Base-by-base conservation (phyloP, 768 basidiomycete species). In the Dacryopinax primogenitus region DNA sequence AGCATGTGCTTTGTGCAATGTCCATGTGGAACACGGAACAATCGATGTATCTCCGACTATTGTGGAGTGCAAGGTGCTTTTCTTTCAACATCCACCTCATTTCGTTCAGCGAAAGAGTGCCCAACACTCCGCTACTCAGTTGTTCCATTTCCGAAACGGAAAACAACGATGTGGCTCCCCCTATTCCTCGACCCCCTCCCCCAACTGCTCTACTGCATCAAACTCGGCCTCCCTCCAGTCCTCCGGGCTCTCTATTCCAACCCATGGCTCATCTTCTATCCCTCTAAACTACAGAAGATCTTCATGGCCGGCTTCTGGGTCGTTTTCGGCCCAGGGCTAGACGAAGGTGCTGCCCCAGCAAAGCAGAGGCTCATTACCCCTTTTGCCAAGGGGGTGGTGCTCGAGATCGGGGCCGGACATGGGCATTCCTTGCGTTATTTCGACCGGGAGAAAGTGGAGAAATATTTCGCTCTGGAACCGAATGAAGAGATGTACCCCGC, bases 391-490 rank as follows among this genome's bases (percentile, higher is more conserved):
- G 87, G 87, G 1, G 76, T 81, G 1, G 84, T 88, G 0, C 77
- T 88, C 26, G 87, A 89, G 66, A 65, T 87, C 18, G 86, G 86
- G 1, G 85, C 86, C 70, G 87, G 85, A 0, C 77, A 82, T 65
- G 88, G 88, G 0, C 86, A 87, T 70, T 82, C 81, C 0, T 74
- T 80, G 13, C 77, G 76, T 33, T 89, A 90, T 69, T 79, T 91
- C 26, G 80, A 87, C 65, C 76, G 71, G 33, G 66, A 69, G 1
- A 76, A 74, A 32, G 84, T 89, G 21, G 80, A 81, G 1, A 82
- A 77, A 71, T 89, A 90, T 68, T 76, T 89, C 61, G 88, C 87
- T 1, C 72, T 90, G 3, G 88, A 90, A 69, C 88, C 88, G 4
- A 90, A 88, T 68, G 64, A 67, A 3, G 73, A 76, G 64, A 87